Evolutionary conservation across 768 basidiomycete genomes (phyloP), one percentile per base, ranked within the genome.

Genomic region (Amanita pallidorosea): DNA sequence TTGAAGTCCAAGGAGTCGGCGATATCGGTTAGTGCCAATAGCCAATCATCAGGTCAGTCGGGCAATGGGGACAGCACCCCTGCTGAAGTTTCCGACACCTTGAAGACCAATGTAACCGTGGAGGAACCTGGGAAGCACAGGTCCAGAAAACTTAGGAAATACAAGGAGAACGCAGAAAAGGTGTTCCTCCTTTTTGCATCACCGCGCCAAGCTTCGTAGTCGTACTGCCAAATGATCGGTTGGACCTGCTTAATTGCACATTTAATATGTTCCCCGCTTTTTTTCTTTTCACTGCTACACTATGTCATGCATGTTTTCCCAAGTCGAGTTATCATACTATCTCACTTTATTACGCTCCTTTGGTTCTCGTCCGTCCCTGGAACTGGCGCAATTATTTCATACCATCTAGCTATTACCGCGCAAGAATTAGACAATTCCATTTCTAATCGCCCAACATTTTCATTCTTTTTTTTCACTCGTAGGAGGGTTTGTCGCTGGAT

Each of bases 151-250:
- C 64, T 88, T 65, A 86, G 83, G 74, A 88, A 83, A 69, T 87
- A 88, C 70, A 90, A 89, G 69, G 83, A 88, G 61, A 85, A 83
- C 54, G 87, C 88, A 2, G 88, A 89, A 71, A 90, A 90, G 56
- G 76, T 91, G 50, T 73, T 91, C 52, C 87, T 87, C 29, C 70
- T 91, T 55, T 90, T 91, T 65, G 83, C 83, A 38, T 79, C 84
- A 23, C 83, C 85, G 54, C 83, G 76, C 52, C 77, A 74, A 59
- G 60, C 63, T 43, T 64, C 60, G 55, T 62, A 54, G 56, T 50
- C 29, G 6, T 17, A 20, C 44, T 18, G 47, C 37, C 31, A 42
- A 36, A 11, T 36, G 11, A 36, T 8, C 38, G 12, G 41, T 45
- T 45, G 47, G 13, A 25, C 45, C 27, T 13, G 8, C 25, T 40